These are phyloP conservation scores for Parascedosporium putredinis DNA, from an alignment of 2,329 filamentous ascomycete genomes.

Conservation along the genomic window DNA sequence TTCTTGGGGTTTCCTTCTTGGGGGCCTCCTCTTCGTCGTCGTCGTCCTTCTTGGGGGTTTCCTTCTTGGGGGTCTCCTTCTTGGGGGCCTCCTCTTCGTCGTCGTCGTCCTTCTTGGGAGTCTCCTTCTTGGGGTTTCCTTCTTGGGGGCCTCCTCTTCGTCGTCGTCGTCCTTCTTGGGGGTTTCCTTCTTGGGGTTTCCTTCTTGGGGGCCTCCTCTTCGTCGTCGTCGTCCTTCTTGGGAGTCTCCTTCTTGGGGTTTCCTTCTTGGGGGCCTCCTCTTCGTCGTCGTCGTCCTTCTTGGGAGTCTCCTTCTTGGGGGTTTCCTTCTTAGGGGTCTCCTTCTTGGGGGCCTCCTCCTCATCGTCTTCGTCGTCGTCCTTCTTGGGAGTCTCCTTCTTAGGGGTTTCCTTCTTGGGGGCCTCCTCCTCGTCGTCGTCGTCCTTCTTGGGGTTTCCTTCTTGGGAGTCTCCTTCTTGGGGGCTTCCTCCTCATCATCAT, in stretches of 20 bases:
- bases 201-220: neutral
- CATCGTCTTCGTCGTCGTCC: neutral
- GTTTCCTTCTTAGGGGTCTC: neutral
- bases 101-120: neutral
- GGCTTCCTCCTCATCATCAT: neutral
- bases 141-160: neutral
- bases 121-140: neutral
- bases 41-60: neutral
- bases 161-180: neutral
- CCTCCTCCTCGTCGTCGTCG: neutral
- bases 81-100: neutral
- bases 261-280: neutral
- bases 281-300: neutral
- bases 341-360: neutral
- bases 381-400: neutral
- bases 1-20: neutral
- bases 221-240: no score
- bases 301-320: neutral
- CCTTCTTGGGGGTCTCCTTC: neutral
- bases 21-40: neutral
- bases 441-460: conserved; percentile 1
- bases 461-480: conserved; percentile 1
- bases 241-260: neutral
- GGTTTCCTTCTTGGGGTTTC: no score
- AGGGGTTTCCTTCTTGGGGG: neutral